phyloP scores from a whole-genome alignment of 441 rosid species.

The Heliophila coronopifolia region DNA sequence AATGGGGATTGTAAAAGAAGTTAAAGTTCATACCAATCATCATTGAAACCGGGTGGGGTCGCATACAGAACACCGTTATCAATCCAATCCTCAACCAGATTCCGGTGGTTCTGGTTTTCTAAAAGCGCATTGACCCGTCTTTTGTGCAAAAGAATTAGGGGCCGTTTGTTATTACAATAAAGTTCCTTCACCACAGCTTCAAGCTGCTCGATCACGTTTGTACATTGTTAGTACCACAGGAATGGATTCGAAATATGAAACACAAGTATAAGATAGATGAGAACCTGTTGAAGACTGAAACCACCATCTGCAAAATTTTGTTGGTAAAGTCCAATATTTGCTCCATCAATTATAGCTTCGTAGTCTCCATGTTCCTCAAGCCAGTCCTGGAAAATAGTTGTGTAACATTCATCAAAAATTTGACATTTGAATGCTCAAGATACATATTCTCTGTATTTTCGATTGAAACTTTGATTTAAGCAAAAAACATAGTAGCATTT shows the following conservation, averaged over 20 bases:
- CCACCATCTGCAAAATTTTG: constrained; percentile 81
- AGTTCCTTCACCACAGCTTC: constrained; percentile 61
- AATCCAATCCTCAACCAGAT: constrained; percentile 59
- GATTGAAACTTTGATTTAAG: too few relatives aligned
- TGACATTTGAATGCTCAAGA: neutral
- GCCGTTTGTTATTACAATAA: constrained; percentile 47
- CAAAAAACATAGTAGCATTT: neutral
- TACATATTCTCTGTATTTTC: too few relatives aligned
- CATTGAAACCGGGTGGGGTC: constrained; percentile 84
- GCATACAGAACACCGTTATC: constrained; percentile 48
- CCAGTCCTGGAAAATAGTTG: constrained; percentile 46
- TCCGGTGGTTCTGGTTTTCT: constrained; percentile 43
- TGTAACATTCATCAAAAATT: neutral
- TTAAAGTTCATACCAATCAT: constrained; percentile 58
- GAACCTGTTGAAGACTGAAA: constrained; percentile 75
- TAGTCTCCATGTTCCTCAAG: constrained; percentile 50
- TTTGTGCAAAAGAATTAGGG: constrained; percentile 62
- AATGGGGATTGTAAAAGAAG: neutral
- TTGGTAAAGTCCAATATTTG: constrained; percentile 80
- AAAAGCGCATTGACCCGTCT: constrained; percentile 52
- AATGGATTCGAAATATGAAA: neutral
- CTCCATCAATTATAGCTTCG: constrained; percentile 80
- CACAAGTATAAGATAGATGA: neutral
- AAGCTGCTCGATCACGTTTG: constrained; percentile 46
- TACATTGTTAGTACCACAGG: neutral